A percentile compares a stretch with the other conserved stretches of the same genome.
Evolutionary conservation across 257 asterid species (phyloP).

Genomic region (Misopates orontium): DNA sequence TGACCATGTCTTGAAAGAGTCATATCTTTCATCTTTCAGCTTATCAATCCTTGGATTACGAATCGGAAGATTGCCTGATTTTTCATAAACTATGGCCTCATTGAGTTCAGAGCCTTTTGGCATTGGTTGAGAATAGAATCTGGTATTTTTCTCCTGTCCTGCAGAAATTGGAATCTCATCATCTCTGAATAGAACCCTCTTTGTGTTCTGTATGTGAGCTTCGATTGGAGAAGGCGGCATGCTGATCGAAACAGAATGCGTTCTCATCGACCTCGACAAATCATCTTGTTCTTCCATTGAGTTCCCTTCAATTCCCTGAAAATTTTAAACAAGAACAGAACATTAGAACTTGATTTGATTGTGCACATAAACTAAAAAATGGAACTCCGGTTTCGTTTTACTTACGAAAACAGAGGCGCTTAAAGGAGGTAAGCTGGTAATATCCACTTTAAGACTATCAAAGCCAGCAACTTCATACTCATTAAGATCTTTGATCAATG

Average conservation of each 20-base stretch:
- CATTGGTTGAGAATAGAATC: conserved; percentile 65
- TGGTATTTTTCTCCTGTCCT: neutral
- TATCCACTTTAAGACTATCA: conserved; percentile 32
- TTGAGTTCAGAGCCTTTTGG: conserved; percentile 37
- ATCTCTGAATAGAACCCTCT: conserved; percentile 40
- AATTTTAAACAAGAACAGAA: conserved; percentile 4
- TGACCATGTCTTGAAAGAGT: conserved; percentile 86
- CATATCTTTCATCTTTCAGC: conserved; percentile 53
- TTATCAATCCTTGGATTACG: conserved; percentile 42
- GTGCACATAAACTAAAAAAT: neutral
- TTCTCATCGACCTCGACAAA: conserved; percentile 18
- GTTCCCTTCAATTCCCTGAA: conserved; percentile 44
- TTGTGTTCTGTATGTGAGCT: conserved; percentile 30
- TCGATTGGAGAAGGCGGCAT: conserved; percentile 67
- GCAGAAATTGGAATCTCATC: neutral
- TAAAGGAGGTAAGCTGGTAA: conserved; percentile 17
- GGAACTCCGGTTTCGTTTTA: neutral
- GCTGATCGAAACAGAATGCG: conserved; percentile 56
- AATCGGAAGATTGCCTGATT: conserved; percentile 29
- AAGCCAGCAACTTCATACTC: conserved; percentile 55
- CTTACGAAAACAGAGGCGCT: conserved; percentile 36
- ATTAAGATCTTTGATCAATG: conserved; percentile 47
- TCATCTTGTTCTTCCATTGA: conserved; percentile 18
- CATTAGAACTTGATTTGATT: neutral
- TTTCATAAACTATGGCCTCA: conserved; percentile 26